These are phyloP conservation scores for Beauveria sp. DNA, from an alignment of 2,329 filamentous ascomycete genomes.

Conservation along the genomic window DNA sequence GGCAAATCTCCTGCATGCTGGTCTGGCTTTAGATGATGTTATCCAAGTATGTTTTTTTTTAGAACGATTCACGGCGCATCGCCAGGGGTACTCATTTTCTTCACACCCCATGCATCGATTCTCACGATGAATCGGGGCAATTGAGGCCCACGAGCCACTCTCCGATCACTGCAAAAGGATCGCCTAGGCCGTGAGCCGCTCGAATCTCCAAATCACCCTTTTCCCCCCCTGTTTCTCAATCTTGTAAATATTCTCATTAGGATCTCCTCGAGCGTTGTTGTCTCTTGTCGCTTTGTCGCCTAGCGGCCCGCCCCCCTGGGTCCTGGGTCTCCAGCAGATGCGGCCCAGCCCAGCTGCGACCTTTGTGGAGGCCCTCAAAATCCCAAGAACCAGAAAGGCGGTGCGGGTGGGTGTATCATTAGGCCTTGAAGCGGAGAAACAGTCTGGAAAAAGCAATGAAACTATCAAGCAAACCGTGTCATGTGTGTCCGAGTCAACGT, in stretches of 20 bases:
- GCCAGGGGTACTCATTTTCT: no score
- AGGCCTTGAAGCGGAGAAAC: background rate
- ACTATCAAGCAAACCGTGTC: no score
- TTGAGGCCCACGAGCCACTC: background rate
- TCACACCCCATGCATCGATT: background rate
- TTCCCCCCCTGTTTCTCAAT: background rate
- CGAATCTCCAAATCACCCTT: no score
- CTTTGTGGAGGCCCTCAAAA: background rate
- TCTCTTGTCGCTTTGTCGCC: conserved; percentile 1
- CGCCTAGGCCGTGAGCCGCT: background rate
- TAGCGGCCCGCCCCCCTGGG: background rate
- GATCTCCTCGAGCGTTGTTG: background rate
- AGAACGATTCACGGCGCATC: no score
- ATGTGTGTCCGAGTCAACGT: background rate
- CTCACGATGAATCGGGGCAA: background rate
- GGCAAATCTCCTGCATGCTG: no score
- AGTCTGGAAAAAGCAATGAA: background rate
- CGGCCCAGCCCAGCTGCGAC: background rate
- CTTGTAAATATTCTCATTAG: background rate
- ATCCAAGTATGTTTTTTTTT: no score
- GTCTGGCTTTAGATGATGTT: no score
- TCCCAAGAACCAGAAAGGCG: background rate
- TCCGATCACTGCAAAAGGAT: background rate
- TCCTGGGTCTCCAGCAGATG: background rate
- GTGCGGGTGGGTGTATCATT: background rate